phyloP scores from a whole-genome alignment of 1,139 yeast species.

The Scheffersomyces segobiensis region DNA sequence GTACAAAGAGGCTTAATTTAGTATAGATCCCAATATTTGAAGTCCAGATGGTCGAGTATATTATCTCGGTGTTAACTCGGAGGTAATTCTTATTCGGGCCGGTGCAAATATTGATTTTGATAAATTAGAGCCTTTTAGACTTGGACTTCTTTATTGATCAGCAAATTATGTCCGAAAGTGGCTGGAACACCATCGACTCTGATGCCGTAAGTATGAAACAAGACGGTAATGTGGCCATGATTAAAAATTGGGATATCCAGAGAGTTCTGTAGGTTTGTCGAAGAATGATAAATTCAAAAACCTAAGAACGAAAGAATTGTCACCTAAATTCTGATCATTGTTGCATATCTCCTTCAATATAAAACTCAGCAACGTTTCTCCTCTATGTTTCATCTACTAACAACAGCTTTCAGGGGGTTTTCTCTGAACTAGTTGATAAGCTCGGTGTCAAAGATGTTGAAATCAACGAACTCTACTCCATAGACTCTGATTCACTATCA shows the following conservation, averaged over 20 bases:
- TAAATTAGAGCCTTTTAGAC: background rate
- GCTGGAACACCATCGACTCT: slow-evolving; percentile 74
- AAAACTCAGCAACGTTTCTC: no score
- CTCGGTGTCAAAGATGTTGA: slow-evolving; percentile 59
- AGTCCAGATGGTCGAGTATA: background rate
- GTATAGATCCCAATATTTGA: background rate
- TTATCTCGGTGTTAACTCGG: background rate
- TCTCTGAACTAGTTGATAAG: slow-evolving; percentile 62
- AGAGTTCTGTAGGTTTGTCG: no score
- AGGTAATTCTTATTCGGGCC: background rate
- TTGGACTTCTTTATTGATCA: background rate
- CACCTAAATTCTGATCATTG: no score
- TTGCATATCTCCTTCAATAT: no score
- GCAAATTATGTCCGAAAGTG: slow-evolving; percentile 16
- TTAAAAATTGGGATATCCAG: background rate
- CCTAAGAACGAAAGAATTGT: no score
- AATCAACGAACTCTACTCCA: slow-evolving; percentile 58
- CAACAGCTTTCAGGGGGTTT: slow-evolving; percentile 54
- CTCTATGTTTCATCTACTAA: slow-evolving; percentile 9
- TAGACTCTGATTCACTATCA: slow-evolving; percentile 49
- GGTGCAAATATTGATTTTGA: background rate
- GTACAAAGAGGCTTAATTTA: background rate
- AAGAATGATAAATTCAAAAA: no score
- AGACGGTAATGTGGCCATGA: background rate
- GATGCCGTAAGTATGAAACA: slow-evolving; percentile 52